Percentiles rank a stretch among this genome's conserved stretches.
These are phyloP conservation scores for Discostella stelligeroides DNA, from an alignment of 108 stramenopile genomes.

Conservation along the genomic window DNA sequence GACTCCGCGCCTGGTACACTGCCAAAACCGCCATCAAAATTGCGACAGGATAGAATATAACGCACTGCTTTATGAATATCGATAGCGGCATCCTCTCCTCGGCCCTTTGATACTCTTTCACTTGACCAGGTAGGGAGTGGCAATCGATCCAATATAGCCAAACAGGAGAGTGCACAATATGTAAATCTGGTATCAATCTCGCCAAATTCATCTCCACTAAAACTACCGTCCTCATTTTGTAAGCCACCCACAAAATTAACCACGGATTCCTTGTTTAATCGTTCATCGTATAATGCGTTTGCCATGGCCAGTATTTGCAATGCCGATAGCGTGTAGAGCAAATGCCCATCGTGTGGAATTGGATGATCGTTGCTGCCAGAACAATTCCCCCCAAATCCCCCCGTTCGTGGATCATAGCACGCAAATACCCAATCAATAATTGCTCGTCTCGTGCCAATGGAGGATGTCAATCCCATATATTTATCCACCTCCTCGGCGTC, in stretches of 20 bases:
- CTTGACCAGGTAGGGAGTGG: slow-evolving; percentile 29
- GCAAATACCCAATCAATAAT: slow-evolving; percentile 93
- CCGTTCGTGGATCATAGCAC: slow-evolving; percentile 78
- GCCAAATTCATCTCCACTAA: slow-evolving; percentile 95
- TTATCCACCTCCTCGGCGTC: slow-evolving; percentile 60
- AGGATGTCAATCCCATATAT: slow-evolving; percentile 53
- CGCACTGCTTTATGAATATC: slow-evolving; percentile 70
- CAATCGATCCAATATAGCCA: slow-evolving; percentile 76
- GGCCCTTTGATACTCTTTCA: background rate
- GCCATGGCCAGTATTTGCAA: slow-evolving; percentile 96
- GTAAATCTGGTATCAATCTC: slow-evolving; percentile 99
- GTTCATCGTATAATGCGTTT: slow-evolving; percentile 56
- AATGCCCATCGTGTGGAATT: slow-evolving; percentile 87
- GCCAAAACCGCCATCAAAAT: slow-evolving; percentile 99
- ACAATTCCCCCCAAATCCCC: slow-evolving; percentile 95
- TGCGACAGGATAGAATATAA: slow-evolving; percentile 87
- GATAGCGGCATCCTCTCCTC: slow-evolving; percentile 41
- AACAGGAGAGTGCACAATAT: slow-evolving; percentile 91
- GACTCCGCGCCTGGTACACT: slow-evolving; percentile 93
- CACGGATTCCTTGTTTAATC: slow-evolving; percentile 61
- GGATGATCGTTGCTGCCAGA: slow-evolving; percentile 1
- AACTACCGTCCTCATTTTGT: slow-evolving; percentile 96
- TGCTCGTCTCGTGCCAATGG: slow-evolving; percentile 28
- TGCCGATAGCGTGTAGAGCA: slow-evolving; percentile 97
- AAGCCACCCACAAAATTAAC: slow-evolving; percentile 77